These are phyloP conservation scores for Aspergillus tubingensis DNA, from an alignment of 2,329 filamentous ascomycete species.

Conservation along the genomic window DNA sequence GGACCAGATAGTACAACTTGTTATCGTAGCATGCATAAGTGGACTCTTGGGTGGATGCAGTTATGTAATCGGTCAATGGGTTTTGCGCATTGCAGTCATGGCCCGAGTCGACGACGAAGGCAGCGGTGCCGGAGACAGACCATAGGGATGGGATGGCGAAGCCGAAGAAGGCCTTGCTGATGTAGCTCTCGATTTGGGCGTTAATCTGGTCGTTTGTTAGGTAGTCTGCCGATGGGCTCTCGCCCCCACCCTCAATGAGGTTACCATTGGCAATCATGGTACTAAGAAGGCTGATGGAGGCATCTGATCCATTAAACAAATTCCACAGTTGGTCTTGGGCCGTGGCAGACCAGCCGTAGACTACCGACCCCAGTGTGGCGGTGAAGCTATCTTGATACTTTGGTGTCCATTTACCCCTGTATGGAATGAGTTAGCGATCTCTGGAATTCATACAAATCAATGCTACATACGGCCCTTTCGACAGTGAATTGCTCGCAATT, in stretches of 20 bases:
- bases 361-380: neutral
- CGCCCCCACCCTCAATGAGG: neutral
- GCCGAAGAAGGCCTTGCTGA: conserved; percentile 1
- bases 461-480: too few relatives aligned
- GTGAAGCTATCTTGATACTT: neutral
- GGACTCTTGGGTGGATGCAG: neutral
- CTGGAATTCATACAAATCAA: too few relatives aligned
- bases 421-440: too few relatives aligned
- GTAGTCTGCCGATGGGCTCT: neutral
- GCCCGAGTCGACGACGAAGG: conserved; percentile 1
- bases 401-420: neutral
- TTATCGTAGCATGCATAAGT: neutral
- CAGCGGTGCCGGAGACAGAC: neutral
- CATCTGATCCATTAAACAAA: neutral
- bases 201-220: neutral
- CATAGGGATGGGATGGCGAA: neutral
- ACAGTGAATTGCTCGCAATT: neutral
- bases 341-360: neutral
- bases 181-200: neutral
- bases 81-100: neutral
- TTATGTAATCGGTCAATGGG: neutral
- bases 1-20: neutral
- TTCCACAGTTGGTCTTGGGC: neutral
- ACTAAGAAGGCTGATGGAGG: neutral
- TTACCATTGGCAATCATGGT: neutral